Conservation (phyloP, 2,329 filamentous ascomycete species). For the Diplodia seriata region DNA sequence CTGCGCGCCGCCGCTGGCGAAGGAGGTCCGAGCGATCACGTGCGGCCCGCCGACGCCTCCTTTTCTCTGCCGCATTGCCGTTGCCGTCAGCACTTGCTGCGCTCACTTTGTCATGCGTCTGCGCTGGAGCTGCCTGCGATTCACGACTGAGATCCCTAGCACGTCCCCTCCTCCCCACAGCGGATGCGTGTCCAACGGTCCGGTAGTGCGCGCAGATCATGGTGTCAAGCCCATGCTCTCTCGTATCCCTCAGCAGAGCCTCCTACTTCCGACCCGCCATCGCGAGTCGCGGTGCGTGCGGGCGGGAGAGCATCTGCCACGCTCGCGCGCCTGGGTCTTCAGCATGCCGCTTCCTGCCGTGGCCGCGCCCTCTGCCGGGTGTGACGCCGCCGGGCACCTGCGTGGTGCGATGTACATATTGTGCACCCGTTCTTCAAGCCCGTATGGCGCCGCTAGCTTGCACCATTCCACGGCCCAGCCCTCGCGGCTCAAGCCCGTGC, state of each 20-base stretch:
- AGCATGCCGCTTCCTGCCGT: constrained; percentile 3
- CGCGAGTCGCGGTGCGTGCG: constrained; percentile 2
- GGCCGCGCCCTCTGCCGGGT: not conserved
- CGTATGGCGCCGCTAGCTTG: constrained; percentile 7
- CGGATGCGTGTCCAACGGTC: constrained; percentile 18
- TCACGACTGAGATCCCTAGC: constrained; percentile 6
- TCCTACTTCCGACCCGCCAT: constrained; percentile 1
- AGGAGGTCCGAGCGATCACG: constrained; percentile 18
- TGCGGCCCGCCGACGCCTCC: constrained; percentile 10
- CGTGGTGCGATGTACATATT: not conserved
- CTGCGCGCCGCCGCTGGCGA: constrained; percentile 10
- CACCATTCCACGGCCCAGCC: not conserved
- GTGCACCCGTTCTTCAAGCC: constrained; percentile 12
- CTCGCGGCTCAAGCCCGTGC: constrained; percentile 10
- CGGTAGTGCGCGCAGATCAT: constrained; percentile 27
- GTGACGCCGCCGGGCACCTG: not conserved
- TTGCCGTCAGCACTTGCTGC: constrained; percentile 5
- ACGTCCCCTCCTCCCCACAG: constrained; percentile 8
- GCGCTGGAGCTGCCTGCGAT: constrained; percentile 19
- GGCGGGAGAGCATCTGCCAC: not conserved
- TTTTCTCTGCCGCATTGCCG: not conserved
- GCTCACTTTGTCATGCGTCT: not conserved
- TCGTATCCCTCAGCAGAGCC: constrained; percentile 16
- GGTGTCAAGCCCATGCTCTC: constrained; percentile 12
- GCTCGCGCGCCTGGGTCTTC: not conserved